Evolutionary conservation across 768 basidiomycete genomes (phyloP).

Genomic region (Gloeophyllum trabeum): DNA sequence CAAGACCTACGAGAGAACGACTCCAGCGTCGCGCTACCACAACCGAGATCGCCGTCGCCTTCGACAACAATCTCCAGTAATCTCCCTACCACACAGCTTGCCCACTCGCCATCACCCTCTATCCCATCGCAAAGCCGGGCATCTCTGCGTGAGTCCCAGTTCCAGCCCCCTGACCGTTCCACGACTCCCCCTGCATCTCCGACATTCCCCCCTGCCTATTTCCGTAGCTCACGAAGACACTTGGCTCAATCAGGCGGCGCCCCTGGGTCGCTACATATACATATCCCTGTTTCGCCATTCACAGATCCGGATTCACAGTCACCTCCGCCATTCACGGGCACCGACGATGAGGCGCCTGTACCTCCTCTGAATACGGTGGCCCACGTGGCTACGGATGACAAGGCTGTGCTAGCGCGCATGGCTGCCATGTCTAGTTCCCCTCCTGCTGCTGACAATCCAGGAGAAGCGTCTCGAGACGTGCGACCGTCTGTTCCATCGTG

Average conservation of each 20-base stretch:
- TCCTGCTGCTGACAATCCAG: neutral
- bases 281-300: neutral
- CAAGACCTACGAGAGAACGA: neutral
- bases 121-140: no score
- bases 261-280: neutral
- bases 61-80: neutral
- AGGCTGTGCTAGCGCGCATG: slow-evolving; percentile 20
- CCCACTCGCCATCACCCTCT: no score
- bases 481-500: neutral
- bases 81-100: neutral
- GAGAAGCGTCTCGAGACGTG: neutral
- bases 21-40: neutral
- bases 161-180: neutral
- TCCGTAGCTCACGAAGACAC: no score
- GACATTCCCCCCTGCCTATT: neutral
- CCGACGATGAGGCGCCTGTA: neutral
- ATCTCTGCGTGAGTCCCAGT: no score
- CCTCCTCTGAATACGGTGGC: slow-evolving; percentile 10
- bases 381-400: slow-evolving; percentile 26
- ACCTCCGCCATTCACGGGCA: neutral
- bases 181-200: neutral
- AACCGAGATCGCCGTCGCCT: neutral
- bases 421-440: slow-evolving; percentile 13
- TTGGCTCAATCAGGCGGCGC: no score
- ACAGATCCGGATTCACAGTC: neutral